A percentile compares a stretch with the other conserved stretches of the same genome.
These are phyloP conservation scores for Cryptococcus jaspeensis DNA, from an alignment of 1,284 basidiomycete genomes.

Conservation along the genomic window DNA sequence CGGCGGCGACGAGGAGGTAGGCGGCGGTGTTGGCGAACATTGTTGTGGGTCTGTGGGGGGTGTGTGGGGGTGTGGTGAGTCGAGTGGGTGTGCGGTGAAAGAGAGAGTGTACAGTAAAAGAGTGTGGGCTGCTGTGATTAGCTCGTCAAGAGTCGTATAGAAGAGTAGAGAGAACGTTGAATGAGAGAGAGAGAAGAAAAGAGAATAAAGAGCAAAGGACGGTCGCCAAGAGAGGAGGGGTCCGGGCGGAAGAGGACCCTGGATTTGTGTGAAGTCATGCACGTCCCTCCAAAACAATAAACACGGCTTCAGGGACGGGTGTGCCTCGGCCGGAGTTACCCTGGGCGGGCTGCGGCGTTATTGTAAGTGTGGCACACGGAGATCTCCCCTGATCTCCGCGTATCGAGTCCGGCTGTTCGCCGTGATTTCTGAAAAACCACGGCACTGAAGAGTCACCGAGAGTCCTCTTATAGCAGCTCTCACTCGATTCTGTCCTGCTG, in stretches of 20 bases:
- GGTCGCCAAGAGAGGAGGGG: background rate
- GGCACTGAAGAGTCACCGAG: background rate
- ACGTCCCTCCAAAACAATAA: too few species aligned
- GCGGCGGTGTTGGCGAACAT: slow-evolving; percentile 32
- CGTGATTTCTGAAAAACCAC: background rate
- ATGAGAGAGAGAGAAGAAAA: background rate
- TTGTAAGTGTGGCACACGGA: too few species aligned
- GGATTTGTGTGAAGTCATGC: too few species aligned
- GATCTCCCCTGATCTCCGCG: background rate
- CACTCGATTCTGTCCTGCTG: background rate
- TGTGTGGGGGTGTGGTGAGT: background rate
- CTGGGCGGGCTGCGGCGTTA: too few species aligned
- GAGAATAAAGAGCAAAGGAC: background rate
- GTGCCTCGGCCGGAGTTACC: too few species aligned
- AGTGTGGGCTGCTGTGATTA: slow-evolving; percentile 5
- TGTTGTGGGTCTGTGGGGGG: background rate
- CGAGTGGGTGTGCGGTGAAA: background rate
- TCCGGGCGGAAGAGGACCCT: background rate
- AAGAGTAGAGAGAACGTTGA: background rate
- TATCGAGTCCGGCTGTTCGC: background rate
- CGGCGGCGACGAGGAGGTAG: slow-evolving; percentile 54
- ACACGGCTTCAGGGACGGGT: too few species aligned
- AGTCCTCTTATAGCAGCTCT: background rate
- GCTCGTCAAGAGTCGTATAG: slow-evolving; percentile 14
- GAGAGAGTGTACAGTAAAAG: slow-evolving; percentile 29